Conservation (phyloP, 176 grass and related monocot species). For the Raddia distichophylla region DNA sequence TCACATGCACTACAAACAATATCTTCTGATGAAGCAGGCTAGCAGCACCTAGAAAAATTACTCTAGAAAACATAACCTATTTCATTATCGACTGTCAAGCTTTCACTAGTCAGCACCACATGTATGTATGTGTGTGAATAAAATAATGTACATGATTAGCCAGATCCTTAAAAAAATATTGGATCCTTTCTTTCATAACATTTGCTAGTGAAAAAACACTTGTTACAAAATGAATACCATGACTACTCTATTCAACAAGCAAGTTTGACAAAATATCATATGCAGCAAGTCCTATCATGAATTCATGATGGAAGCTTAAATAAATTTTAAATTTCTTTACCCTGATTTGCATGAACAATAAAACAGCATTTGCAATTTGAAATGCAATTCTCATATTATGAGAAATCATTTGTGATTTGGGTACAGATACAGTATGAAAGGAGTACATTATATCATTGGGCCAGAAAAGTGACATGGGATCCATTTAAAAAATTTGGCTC, state of each 20-base stretch:
- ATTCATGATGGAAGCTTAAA: neutral
- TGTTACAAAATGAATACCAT: neutral
- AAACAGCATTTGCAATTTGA: conserved; percentile 10
- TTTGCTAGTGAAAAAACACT: neutral
- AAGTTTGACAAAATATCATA: neutral
- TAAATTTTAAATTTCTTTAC: neutral
- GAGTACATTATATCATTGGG: neutral
- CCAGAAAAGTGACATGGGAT: neutral
- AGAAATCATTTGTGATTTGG: neutral
- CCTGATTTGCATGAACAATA: neutral
- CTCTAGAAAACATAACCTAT: neutral
- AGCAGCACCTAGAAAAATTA: neutral
- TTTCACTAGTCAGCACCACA: neutral
- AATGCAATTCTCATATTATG: neutral
- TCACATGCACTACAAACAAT: neutral
- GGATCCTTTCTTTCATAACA: neutral
- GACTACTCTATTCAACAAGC: neutral
- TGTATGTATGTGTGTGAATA: neutral
- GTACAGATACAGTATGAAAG: neutral
- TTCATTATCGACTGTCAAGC: neutral
- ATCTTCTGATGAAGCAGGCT: neutral
- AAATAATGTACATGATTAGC: neutral
- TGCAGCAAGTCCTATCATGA: conserved; percentile 21
- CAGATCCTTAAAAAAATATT: neutral
- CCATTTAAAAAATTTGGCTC: neutral